Base-by-base conservation (phyloP, 2,329 filamentous ascomycete species). In the Pseudogymnoascus sp. region DNA sequence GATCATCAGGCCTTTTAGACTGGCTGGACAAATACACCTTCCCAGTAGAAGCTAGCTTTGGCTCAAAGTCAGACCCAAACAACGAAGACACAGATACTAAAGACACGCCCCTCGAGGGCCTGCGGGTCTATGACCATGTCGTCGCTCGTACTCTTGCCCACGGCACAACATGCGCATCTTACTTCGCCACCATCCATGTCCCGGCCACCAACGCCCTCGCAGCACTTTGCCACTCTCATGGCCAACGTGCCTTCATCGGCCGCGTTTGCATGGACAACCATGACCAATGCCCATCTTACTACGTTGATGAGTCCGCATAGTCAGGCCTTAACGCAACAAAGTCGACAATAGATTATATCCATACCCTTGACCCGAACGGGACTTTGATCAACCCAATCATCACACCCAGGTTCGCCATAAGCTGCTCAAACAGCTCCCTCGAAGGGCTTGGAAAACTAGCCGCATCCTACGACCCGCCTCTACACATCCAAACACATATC, bases 91-190 rank as follows among this genome's bases (percentile, higher is more conserved):
- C 47, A 33, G 47, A 53, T 33, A 25, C 47, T 31, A 53, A 53
- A 33, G 72, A 1, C 82, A 88, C 67, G 69, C 76, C 0, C 72
- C 67, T 1, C 82, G 47, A 89, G 67, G 84, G 85, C 0, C 77
- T 85, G 4, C 80, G 78, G 33, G 86, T 95, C 66, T 99, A 97
- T 77, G 82, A 83, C 21, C 87, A 88, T 64, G 88, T 90, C 67
- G 84, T 99, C 66, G 80, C 85, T 31, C 86, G 90, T 53, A 96
- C 92, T 0, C 83, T 99, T 8, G 83, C 90, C 18, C 86, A 97
- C 73, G 94, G 94, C 66, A 99, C 94, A 8, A 99, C 94, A 0
- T 94, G 90, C 10, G 92, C 92, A 5, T 85, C 91, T n/a, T 97
- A 97, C 80, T 97, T 90, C 74, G 93, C 93, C 64, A 97, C 94